Conservation (phyloP, 371 early-diverging fungal genomes). For the Chytridium lagenaria region DNA sequence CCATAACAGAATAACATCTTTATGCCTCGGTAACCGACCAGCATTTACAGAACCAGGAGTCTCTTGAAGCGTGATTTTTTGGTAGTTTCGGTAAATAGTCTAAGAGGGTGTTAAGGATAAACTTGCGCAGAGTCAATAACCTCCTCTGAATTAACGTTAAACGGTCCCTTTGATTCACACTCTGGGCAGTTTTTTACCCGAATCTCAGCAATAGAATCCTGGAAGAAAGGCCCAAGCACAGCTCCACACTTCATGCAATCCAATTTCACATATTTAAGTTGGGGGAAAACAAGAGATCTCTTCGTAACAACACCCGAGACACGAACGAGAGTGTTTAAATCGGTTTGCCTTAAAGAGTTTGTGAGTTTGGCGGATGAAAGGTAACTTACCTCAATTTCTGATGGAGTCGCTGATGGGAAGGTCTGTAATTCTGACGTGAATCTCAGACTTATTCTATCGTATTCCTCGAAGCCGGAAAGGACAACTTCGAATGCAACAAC, state of each 20-base stretch:
- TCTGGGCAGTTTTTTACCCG: conserved; percentile 88
- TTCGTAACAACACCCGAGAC: conserved; percentile 97
- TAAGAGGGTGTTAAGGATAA: conserved; percentile 36
- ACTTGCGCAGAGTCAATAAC: conserved; percentile 33
- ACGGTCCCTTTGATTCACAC: conserved; percentile 96
- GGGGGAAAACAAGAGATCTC: conserved; percentile 95
- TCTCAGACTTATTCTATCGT: conserved; percentile 91
- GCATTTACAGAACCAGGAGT: conserved; percentile 97
- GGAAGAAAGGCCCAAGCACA: conserved; percentile 94
- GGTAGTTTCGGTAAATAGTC: conserved; percentile 98
- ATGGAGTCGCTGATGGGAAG: conserved; percentile 86
- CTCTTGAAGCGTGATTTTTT: conserved; percentile 98
- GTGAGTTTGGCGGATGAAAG: background rate
- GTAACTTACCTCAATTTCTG: conserved; percentile 84
- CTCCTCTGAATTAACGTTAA: conserved; percentile 87
- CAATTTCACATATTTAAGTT: conserved; percentile 96
- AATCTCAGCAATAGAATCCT: conserved; percentile 85
- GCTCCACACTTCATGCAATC: conserved; percentile 96
- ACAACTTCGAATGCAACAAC: conserved; percentile 92
- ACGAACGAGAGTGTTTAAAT: conserved; percentile 93
- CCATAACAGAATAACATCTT: conserved; percentile 95
- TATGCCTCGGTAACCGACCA: conserved; percentile 95
- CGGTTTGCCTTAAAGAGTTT: conserved; percentile 65
- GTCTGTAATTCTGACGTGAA: conserved; percentile 94
- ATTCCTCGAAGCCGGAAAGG: conserved; percentile 87